Evolutionary conservation across 148 eudicot genomes (phyloP).

Genomic region (Silene conica): DNA sequence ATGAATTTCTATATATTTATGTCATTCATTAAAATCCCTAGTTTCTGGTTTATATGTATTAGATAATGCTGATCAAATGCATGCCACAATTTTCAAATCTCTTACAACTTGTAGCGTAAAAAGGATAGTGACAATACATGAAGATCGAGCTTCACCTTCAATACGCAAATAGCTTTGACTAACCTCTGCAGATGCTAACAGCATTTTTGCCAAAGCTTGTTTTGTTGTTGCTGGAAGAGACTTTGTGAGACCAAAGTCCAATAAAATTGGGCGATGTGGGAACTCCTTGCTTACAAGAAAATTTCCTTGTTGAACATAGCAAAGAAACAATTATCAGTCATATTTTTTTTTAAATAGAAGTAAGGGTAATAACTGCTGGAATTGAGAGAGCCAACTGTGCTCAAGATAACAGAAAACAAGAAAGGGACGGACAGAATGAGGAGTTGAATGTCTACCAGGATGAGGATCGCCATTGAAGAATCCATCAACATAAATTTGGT

Average conservation of each 20-base stretch:
- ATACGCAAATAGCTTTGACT: slow-evolving; percentile 22
- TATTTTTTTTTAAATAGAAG: background rate
- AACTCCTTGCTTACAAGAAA: slow-evolving; percentile 92
- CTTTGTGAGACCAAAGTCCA: slow-evolving; percentile 96
- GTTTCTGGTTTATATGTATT: too few species aligned
- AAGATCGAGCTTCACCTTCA: background rate
- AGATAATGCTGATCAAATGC: background rate
- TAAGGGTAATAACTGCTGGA: background rate
- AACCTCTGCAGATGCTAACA: slow-evolving; percentile 92
- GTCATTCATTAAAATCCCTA: too few species aligned
- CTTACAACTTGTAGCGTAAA: background rate
- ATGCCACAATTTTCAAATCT: background rate
- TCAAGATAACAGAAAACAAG: background rate
- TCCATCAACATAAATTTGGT: slow-evolving; percentile 97
- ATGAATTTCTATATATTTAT: too few species aligned
- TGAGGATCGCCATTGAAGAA: slow-evolving; percentile 99
- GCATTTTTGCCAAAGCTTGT: slow-evolving; percentile 97
- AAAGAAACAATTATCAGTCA: slow-evolving; percentile 17
- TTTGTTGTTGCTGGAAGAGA: slow-evolving; percentile 67
- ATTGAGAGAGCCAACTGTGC: background rate
- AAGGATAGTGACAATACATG: background rate
- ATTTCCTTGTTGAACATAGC: slow-evolving; percentile 49
- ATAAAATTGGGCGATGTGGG: slow-evolving; percentile 87
- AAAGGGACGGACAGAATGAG: slow-evolving; percentile 9
- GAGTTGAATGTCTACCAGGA: slow-evolving; percentile 54